Conservation (phyloP, 257 asterid genomes). For the Petrea volubilis region DNA sequence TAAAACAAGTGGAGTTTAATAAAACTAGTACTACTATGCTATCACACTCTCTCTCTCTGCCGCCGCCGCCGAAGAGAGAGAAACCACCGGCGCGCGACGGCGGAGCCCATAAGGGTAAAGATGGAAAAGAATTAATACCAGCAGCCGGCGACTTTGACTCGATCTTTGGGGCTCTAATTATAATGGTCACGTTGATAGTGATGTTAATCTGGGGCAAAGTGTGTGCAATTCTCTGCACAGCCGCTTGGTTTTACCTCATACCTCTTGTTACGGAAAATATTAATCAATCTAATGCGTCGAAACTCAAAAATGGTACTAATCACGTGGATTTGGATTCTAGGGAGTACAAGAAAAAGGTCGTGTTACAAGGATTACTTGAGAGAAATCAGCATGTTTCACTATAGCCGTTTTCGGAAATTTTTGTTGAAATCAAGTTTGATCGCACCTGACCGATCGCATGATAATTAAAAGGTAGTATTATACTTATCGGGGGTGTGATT, state of each 20-base stretch:
- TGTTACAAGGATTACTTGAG: slow-evolving; percentile 29
- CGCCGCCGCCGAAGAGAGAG: no score
- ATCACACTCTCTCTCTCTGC: no score
- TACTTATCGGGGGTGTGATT: no score
- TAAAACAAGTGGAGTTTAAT: no score
- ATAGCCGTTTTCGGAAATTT: background rate
- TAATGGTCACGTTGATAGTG: slow-evolving; percentile 31
- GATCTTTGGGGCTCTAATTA: slow-evolving; percentile 30
- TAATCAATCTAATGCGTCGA: background rate
- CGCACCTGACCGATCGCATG: no score
- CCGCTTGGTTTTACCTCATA: slow-evolving; percentile 31
- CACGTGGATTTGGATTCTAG: slow-evolving; percentile 27
- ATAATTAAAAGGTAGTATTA: no score
- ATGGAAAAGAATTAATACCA: background rate
- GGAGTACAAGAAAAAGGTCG: slow-evolving; percentile 33
- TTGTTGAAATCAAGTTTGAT: background rate
- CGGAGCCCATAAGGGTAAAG: background rate
- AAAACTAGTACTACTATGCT: no score
- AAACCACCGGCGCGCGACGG: no score
- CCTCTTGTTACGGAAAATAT: slow-evolving; percentile 27
- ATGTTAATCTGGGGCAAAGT: slow-evolving; percentile 46
- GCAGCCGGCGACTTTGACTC: slow-evolving; percentile 31
- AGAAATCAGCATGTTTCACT: slow-evolving; percentile 14
- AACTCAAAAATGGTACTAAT: background rate
- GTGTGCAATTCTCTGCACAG: slow-evolving; percentile 31